Base-by-base conservation (phyloP, 352 stramenopile species). In the Globisporangium radiosum region DNA sequence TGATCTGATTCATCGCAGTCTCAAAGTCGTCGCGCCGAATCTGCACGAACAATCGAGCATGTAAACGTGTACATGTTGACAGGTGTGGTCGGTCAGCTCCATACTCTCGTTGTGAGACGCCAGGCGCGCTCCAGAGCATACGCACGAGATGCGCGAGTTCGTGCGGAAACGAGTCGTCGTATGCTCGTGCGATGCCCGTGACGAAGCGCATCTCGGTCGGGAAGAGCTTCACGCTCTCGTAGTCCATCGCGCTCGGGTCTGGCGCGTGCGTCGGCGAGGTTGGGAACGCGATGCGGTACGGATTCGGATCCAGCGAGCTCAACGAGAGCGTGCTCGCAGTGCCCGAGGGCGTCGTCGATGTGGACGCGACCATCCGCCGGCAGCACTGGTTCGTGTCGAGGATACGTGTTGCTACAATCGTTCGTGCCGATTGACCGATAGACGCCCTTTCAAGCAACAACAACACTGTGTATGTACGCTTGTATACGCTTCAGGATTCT, bases 1-100 rank as follows among this genome's bases (percentile, higher is more conserved):
- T 91, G 69, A 91, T 86, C 72, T 91, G 77, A 65, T 89, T 88
- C 65, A 91, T 86, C 39, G 81, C 81, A 14, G 77, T 72, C 52
- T 77, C 69, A 53, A 91, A 91, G 45, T 91, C 78, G 25, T 73
- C 63, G 37, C 82, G 65, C 47, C 78, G 71, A 36, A 86, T 68
- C 65, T 81, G 52, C 25, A 50, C 6, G 14, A 47, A 56, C 40
- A 53, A 33, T 33, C 25, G 25, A 33, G 25, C 25, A 33, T 33
- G 25, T 33, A 33, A 33, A 33, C 25, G 25, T 33, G 25, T 33
- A 33, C 25, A 33, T 33, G 25, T 33, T 33, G 25, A 33, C 25
- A 33, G 25, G 25, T 33, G 25, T 33, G 25, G 25, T 33, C 25
- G 25, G 25, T 33, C 25, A 33, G 25, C 25, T 33, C 2, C 53